Base-by-base conservation (phyloP, 345 rosid species). In the Melaleuca alternifolia region DNA sequence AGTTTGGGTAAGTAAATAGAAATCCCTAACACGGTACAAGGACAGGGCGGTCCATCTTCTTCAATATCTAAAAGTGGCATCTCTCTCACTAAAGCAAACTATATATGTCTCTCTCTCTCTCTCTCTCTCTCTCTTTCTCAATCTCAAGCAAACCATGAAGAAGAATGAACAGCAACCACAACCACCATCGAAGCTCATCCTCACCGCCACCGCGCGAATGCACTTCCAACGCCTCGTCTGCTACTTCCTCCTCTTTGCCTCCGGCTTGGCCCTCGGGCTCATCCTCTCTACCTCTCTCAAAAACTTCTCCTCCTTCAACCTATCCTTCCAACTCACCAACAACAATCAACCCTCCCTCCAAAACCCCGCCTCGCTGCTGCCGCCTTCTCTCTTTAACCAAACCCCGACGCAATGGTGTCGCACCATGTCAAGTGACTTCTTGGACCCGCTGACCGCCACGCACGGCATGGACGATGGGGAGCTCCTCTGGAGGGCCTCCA, bases 401-500 rank as follows among this genome's bases (percentile, higher is more conserved):
- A 26, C 57, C 86, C 84, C 30, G 1, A 51, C 23, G 4, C 26
- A 23, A 10, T 18, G 15, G 46, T 7, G 56, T 20, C 15, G 86
- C 54, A 28, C 77, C 2, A 88, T 85, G 4, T 28, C 90, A 83
- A 53, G 51, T 23, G 91, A 91, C 7, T 89, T 71, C 84, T 37
- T 88, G 88, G 86, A 90, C 48, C 91, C 89, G 18, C 90, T 89
- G 75, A 86, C 59, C 44, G 86, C 85, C 50, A 88, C 37, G 89
- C 99, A 95, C 85, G 93, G 90, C 84, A 96, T 95, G 96, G 92
- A 87, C 24, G 98, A 95, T 8, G 89, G 91, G 13, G 95, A 94
- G 87, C 90, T 96, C 91, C 50, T 93, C 3, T 83, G 91, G 92
- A 84, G 91, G 82, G 97, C 98, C 4, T 90, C 95, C 21, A 86